Evolutionary conservation across 768 basidiomycete species (phyloP), one percentile per base, ranked within the genome.

Genomic region (Trametes gibbosa): DNA sequence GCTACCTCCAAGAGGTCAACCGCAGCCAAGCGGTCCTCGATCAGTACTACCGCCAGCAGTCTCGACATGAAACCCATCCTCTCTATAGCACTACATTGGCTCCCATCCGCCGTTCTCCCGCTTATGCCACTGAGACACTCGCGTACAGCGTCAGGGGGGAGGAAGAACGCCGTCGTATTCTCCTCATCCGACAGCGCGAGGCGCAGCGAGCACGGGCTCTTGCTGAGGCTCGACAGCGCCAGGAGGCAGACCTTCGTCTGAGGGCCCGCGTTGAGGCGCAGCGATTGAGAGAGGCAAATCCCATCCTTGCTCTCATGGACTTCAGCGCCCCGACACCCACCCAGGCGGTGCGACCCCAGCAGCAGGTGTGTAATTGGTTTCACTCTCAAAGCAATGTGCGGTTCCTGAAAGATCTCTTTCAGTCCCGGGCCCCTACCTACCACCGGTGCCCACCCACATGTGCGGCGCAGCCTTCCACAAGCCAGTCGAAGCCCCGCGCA

Each of bases 141-240:
- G 24, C 49, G 25, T 51, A 45, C 24, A 42, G 49, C 49, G 60
- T 57, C 3, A 17, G 23, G 27, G 35, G 41, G 32, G 48, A 60
- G 17, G 58, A 65, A 23, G 54, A 65, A 29, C 61, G 51, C 35
- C 46, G 49, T 10, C 56, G 49, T 5, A n/a, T 24, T 5, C 40
- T 52, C 6, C 50, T 57, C 3, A 50, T 58, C 27, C 63, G 47
- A 13, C 54, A 64, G 23, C 63, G 59, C 41, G 59, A 60, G 32
- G 46, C 43, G 14, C 47, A 52, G 40, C 53, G 52, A 2, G 21
- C 21, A 5, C 52, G 34, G 10, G 54, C 47, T 5, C 54, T 49
- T 25, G 54, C 52, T 1, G 43, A 56, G n/a, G 43, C 40, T 2
- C 14, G 8, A 16, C 47, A 42, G 14, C 56, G 46, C 49, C 12